Conservation (phyloP, 2,329 filamentous ascomycete genomes). For the Fusarium hainanense region DNA sequence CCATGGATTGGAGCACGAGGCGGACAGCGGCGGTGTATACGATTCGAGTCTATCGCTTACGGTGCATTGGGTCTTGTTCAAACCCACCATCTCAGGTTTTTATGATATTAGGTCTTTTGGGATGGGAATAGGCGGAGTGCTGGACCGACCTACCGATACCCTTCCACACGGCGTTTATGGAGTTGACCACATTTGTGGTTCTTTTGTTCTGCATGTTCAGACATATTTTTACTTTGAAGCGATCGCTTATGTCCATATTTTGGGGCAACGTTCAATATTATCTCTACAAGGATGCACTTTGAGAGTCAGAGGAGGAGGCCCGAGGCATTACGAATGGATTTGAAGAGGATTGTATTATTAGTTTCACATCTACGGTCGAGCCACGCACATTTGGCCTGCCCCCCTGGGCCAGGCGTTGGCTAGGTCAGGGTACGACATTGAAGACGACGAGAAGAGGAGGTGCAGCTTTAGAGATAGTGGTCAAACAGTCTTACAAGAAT, state of each 20-base stretch:
- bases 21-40: conserved; percentile 44
- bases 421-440: conserved; percentile 18
- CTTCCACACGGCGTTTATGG: conserved; percentile 44
- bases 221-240: conserved; percentile 40
- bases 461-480: conserved; percentile 20
- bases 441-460: conserved; percentile 15
- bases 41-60: conserved; percentile 47
- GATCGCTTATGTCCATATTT: conserved; percentile 32
- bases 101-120: conserved; percentile 35
- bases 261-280: conserved; percentile 10
- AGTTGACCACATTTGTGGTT: conserved; percentile 32
- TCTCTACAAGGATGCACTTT: conserved; percentile 28
- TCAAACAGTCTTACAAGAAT: conserved; percentile 23
- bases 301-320: not conserved
- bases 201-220: conserved; percentile 22
- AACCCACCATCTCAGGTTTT: conserved; percentile 34
- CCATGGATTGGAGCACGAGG: conserved; percentile 30
- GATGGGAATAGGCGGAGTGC: conserved; percentile 36
- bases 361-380: conserved; percentile 42
- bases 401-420: conserved; percentile 13
- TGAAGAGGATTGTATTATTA: conserved; percentile 41
- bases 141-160: conserved; percentile 46
- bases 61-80: conserved; percentile 35
- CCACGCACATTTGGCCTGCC: conserved; percentile 32
- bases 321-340: not conserved